Percentiles rank a stretch among this genome's conserved stretches.
Conservation (phyloP, 768 basidiomycete genomes). For the Mycena epipterygia region DNA sequence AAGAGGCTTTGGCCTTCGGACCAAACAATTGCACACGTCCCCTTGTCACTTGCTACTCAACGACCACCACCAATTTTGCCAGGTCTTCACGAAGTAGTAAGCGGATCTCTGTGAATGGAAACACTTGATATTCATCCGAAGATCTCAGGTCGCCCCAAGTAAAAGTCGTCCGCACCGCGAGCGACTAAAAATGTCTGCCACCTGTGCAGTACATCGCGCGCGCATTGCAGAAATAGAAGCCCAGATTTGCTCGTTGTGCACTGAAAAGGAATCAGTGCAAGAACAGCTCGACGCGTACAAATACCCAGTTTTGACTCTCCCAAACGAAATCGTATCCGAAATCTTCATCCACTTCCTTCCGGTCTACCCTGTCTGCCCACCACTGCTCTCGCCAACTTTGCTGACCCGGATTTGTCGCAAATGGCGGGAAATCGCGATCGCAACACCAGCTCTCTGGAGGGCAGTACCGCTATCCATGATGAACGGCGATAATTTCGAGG, state of each 20-base stretch:
- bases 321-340: neutral
- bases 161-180: no score
- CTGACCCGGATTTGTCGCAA: neutral
- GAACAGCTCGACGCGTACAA: neutral
- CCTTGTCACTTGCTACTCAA: no score
- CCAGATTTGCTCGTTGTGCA: neutral
- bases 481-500: neutral
- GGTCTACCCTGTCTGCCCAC: neutral
- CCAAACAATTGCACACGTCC: no score
- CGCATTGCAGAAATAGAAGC: neutral
- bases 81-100: no score
- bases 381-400: neutral
- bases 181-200: neutral
- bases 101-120: no score
- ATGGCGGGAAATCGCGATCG: neutral
- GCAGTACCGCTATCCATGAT: neutral
- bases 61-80: no score
- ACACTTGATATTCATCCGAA: no score
- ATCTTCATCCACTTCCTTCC: constrained; percentile 2
- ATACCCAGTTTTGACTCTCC: constrained; percentile 2
- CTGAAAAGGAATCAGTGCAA: neutral
- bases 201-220: neutral
- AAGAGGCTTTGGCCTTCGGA: no score
- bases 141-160: no score
- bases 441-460: neutral